Base-by-base conservation (phyloP, 257 asterid genomes). In the Prunella vulgaris region DNA sequence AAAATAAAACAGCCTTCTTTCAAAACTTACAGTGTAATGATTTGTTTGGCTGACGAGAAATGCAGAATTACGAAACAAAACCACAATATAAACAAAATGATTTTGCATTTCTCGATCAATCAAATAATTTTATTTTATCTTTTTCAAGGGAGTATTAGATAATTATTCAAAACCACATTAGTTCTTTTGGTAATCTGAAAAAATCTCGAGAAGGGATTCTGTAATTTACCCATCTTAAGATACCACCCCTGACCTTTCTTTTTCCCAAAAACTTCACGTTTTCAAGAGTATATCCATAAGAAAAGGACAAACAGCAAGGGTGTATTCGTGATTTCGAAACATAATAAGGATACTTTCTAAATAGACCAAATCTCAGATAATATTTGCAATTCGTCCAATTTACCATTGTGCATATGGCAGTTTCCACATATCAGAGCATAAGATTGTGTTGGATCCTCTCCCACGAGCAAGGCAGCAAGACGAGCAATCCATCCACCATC, bases 381-480 rank as follows among this genome's bases (percentile, higher is more conserved):
- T 12, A 10, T 27, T 24, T 25, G 62, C 6, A 14, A 25, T 13
- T 30, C 14, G 8, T 1, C n/a, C n/a, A 21, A 17, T 28, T 80
- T 80, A 90, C 95, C 97, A 25, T 88, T 90, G 81, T 90, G 97
- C 92, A 79, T 86, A 38, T 67, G 90, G 77, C 95, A 90, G 75
- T 88, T 90, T 78, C 94, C 92, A 66, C 97, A 90, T 67, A 90
- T 88, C 21, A 88, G 91, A 15, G 94, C 97, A 40, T 82, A 90
- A 5, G 95, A 88, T 51, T 88, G 92, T 1, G 95, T 80, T 6
- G 92, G 95, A 78, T 88, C 97, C 84, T 88, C 94, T 64, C 95
- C 97, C 37, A 90, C 97, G 18, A 90, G 95, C 80, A 90, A 82
- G 28, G 95, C 94, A 46, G 94, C 97, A 71, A 90, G 64, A 58